Evolutionary conservation across 345 rosid genomes (phyloP), one percentile per base, ranked within the genome.

Genomic region (Rhizophora mangle): DNA sequence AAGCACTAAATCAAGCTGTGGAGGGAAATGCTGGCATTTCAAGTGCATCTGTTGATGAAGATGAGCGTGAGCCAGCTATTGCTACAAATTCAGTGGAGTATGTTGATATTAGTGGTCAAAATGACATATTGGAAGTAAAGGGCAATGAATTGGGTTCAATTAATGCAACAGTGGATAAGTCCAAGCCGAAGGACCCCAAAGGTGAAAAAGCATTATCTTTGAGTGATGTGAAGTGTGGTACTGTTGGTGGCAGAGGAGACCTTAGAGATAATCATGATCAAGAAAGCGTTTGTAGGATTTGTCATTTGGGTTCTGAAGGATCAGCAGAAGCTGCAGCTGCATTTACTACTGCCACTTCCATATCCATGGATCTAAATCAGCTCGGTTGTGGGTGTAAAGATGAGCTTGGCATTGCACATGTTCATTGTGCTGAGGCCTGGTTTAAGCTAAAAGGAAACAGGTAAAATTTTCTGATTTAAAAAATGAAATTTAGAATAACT

Each of bases 341-440:
- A 31, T 54, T 19, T 43, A 13, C 49, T 43, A 37, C 69, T 74
- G 67, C 57, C 36, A 71, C 68, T 52, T 24, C 62, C 19, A 71
- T 74, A 46, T n/a, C 76, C 63, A 54, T 27, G 52, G 94, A 81
- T 30, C 76, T 94, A 73, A 86, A 88, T 67, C 83, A 77, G 80
- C 90, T 94, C 62, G 96, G 97, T 58, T 94, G 98, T 79, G 86
- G 85, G 16, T 94, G 98, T 76, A 94, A 94, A 87, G 89, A 85
- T 73, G 97, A 91, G 64, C 97, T 94, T 24, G 95, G 91, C 65
- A 77, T 82, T 76, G 93, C 92, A 11, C 98, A 94, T 82, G 67
- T 68, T 26, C 84, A 85, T 64, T 94, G 97, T 65, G 98, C 96
- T 0, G 96, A 94, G 83, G 86, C 89, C 31, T 94, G 98, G 97